Base-by-base conservation (phyloP, 495 filamentous ascomycete species). In the Aspergillus carlsbadensis region DNA sequence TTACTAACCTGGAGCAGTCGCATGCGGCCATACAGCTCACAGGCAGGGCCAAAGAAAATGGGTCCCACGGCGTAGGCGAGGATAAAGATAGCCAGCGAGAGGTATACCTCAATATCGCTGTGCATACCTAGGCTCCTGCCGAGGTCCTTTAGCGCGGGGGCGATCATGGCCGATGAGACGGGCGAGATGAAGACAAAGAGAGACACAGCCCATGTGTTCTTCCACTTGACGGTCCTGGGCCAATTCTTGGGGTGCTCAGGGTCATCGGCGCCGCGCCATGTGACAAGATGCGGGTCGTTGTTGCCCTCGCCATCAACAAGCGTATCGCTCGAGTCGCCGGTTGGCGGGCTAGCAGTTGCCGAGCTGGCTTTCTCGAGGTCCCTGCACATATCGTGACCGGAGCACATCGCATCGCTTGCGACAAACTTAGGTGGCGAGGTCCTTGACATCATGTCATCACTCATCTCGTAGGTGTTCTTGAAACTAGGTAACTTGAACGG, bases 131-230 rank as follows among this genome's bases (percentile, higher is more conserved):
- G 77, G 14, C 91, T 87, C 2, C 62, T 56, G 36, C 76, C 70
- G 26, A 91, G 81, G 0, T 75, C 56, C 8, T 64, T 57, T 7
- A 90, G 65, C 0, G 84, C 84, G 0, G 90, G 90, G 0, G 89
- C 85, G 5, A 92, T 80, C 80, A 93, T 90, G 8, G 84, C 84
- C 3, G 82, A 86, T 2, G 83, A 83, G 10, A 87, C 78, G 0
- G 88, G 87, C 0, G 88, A 89, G 46, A 92, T 87, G 57, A 92
- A 83, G 0, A 86, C 90, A 65, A 85, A 87, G n/a, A 74, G 72
- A 0, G 84, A 84, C 20, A 81, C 77, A 14, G 80, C 71, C 29
- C 79, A 60, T 0, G 82, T 84, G 1, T 82, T 81, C 0, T 75
- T 71, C 88, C 87, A 90, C 70, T 88, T 88, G 45, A 76, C 71